Base-by-base conservation (phyloP, 805 yeast species). In the Nakazawaea laoshanensis region DNA sequence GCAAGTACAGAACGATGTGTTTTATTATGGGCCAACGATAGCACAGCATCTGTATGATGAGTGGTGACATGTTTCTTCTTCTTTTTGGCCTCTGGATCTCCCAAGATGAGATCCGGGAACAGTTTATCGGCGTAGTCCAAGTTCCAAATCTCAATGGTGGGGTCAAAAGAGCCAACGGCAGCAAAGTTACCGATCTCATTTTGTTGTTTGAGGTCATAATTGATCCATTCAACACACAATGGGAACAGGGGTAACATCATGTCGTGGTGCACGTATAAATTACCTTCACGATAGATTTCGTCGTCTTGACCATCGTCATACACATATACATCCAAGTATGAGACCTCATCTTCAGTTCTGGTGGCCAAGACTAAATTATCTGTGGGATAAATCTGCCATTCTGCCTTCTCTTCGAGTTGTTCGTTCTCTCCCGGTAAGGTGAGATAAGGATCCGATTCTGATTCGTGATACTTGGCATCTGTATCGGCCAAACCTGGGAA, bases 211-310 rank as follows among this genome's bases (percentile, higher is more conserved):
- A 94, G 89, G 40, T 65, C 68, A 53, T 70, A 82, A 55, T 85
- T 82, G 42, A 92, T 55, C 97, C 97, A 89, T 57, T 92, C 98
- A 21, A 88, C 88, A 53, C 96, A 86, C 40, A 92, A 67, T 26
- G 98, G 98, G 69, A 92, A 89, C 2, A 96, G 82, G 1, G 98
- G 98, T 40, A 92, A 68, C 96, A 92, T 86, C 45, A 89, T 60
- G 55, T 92, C 98, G 57, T 92, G 98, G 53, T 92, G 98, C 32
- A 89, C 92, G 50, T 92, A 92, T 42, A 92, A 61, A 24, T 78
- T 74, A 35, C 79, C 70, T 30, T 75, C 92, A 61, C 94, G 71
- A 24, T 70, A 69, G 40, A 77, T 88, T 41, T 70, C 79, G 39
- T 79, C 87, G 19, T 69, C 65, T 4, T 74, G 65, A 16, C 77